Percentiles rank a stretch among this genome's conserved stretches.
Conservation (phyloP, 495 filamentous ascomycete genomes). For the Pseudotulostoma volvatum region DNA sequence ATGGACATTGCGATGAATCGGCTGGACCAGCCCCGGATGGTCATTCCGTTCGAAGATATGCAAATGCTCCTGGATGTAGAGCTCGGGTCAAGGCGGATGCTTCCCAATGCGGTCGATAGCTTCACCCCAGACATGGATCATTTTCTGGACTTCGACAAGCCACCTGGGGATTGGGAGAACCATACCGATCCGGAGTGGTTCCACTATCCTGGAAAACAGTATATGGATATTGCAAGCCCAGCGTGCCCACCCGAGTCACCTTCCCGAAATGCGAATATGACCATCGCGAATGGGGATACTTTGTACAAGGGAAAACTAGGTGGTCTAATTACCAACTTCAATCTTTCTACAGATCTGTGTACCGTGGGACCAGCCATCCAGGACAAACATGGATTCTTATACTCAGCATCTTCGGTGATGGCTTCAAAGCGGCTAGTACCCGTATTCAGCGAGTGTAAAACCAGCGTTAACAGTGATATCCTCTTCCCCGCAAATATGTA, state of each 20-base stretch:
- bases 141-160: conserved; percentile 11
- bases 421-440: conserved; percentile 26
- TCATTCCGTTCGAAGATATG: conserved; percentile 51
- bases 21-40: conserved; percentile 52
- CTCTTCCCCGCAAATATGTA: conserved; percentile 67
- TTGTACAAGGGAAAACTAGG: conserved; percentile 22
- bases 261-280: conserved; percentile 30
- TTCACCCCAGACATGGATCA: conserved; percentile 21
- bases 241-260: conserved; percentile 45
- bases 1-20: conserved; percentile 56
- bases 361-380: conserved; percentile 34
- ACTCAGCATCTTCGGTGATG: conserved; percentile 46
- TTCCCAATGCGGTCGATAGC: conserved; percentile 13
- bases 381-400: conserved; percentile 53
- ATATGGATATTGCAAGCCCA: conserved; percentile 44
- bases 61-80: conserved; percentile 39
- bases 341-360: conserved; percentile 49
- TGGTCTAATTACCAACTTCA: conserved; percentile 51
- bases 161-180: conserved; percentile 1
- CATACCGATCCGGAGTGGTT: conserved; percentile 13
- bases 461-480: conserved; percentile 64
- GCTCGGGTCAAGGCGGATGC: conserved; percentile 28
- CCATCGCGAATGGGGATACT: conserved; percentile 17
- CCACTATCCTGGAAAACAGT: conserved; percentile 24
- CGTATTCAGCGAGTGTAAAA: conserved; percentile 60